Conservation (phyloP, 352 stramenopile species). For the Blastocystis sp. region DNA sequence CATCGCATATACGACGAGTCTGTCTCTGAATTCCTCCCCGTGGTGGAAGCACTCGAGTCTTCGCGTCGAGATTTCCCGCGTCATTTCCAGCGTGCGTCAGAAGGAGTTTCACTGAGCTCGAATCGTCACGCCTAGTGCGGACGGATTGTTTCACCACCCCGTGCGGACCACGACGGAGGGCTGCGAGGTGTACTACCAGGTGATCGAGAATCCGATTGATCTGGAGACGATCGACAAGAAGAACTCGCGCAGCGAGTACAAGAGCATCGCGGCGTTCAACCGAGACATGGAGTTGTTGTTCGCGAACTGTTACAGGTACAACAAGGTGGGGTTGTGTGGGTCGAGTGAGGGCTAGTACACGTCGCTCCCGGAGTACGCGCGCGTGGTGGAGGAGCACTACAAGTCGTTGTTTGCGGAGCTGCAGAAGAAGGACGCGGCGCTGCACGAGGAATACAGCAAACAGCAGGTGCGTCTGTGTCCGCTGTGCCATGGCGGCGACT, state of each 20-base stretch:
- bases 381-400: constrained; percentile 81
- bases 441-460: constrained; percentile 51
- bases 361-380: constrained; percentile 84
- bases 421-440: constrained; percentile 77
- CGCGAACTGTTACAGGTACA: constrained; percentile 82
- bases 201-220: constrained; percentile 81
- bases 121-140: not conserved
- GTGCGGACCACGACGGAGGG: not conserved
- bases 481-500: constrained; percentile 84
- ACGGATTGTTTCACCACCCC: constrained; percentile 15
- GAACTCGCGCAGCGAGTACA: constrained; percentile 83
- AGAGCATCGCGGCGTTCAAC: constrained; percentile 83
- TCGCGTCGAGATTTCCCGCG: constrained; percentile 13
- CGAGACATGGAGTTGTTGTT: constrained; percentile 83
- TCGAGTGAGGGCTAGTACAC: not conserved
- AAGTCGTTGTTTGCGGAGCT: constrained; percentile 82
- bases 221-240: constrained; percentile 86
- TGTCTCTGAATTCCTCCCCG: constrained; percentile 6
- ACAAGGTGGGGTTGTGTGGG: constrained; percentile 71
- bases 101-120: not conserved
- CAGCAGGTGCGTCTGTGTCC: constrained; percentile 81
- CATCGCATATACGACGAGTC: not conserved
- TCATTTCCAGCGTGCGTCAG: not conserved
- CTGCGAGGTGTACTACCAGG: constrained; percentile 31
- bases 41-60: constrained; percentile 48